Evolutionary conservation across 495 filamentous ascomycete genomes (phyloP).

Genomic region (Tuber melanosporum): DNA sequence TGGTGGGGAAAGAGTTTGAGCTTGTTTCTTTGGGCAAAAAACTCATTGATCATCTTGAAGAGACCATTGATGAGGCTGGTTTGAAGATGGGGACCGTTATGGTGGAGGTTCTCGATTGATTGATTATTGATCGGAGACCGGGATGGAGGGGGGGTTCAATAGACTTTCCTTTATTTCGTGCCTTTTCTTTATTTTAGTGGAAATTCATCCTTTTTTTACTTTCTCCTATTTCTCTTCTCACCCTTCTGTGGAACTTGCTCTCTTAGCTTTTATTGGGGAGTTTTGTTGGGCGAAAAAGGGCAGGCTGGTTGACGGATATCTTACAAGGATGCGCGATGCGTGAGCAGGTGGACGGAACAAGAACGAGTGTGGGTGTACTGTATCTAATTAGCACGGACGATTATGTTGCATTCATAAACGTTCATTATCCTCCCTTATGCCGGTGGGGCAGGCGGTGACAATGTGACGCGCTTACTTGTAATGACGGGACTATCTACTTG

Average conservation of each 20-base stretch:
- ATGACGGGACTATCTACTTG: background rate
- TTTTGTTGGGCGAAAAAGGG: background rate
- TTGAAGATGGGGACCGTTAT: conserved; percentile 86
- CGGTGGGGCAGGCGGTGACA: background rate
- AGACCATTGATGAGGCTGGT: conserved; percentile 73
- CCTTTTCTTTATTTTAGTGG: background rate
- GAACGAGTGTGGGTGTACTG: background rate
- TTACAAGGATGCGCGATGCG: background rate
- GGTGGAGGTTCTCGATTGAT: conserved; percentile 55
- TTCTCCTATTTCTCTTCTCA: background rate
- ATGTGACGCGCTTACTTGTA: background rate
- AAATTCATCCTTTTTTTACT: background rate
- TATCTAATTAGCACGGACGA: background rate
- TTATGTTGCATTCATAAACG: background rate
- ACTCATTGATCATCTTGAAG: conserved; percentile 64
- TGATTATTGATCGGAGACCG: conserved; percentile 11
- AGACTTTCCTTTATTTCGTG: background rate
- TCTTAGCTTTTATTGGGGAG: background rate
- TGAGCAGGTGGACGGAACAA: background rate
- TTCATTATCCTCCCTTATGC: background rate
- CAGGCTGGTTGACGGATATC: background rate
- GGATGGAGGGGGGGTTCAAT: background rate
- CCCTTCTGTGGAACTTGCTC: background rate
- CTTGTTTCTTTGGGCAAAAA: conserved; percentile 72
- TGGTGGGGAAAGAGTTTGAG: conserved; percentile 57